A percentile compares a stretch with the other conserved stretches of the same genome.
These are phyloP conservation scores for Acidomyces sp. DNA, from an alignment of 495 filamentous ascomycete species.

Conservation along the genomic window DNA sequence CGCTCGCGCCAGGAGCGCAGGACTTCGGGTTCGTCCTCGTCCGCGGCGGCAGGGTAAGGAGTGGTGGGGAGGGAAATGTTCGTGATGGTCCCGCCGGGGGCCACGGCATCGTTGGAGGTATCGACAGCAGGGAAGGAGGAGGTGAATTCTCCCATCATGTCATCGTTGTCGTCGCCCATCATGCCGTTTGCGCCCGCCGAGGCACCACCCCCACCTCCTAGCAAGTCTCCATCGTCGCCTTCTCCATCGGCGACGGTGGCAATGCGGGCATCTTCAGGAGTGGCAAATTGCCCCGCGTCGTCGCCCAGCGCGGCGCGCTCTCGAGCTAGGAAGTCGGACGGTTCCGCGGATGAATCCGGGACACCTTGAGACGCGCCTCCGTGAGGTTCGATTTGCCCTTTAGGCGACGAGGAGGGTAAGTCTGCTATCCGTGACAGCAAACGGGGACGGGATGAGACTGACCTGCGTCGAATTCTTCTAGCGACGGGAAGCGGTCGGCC, in stretches of 20 bases:
- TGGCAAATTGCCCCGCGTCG: slow-evolving; percentile 81
- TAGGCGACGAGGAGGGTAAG: background rate
- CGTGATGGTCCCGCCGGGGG: slow-evolving; percentile 80
- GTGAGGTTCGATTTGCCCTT: slow-evolving; percentile 46
- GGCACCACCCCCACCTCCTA: slow-evolving; percentile 45
- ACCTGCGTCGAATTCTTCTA: slow-evolving; percentile 93
- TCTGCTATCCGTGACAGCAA: no score
- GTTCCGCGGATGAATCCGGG: slow-evolving; percentile 33
- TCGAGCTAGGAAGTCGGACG: slow-evolving; percentile 74
- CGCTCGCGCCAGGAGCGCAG: slow-evolving; percentile 87
- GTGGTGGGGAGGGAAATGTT: slow-evolving; percentile 46
- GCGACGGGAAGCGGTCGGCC: slow-evolving; percentile 91
- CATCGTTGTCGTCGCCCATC: slow-evolving; percentile 29
- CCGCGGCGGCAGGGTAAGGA: slow-evolving; percentile 25
- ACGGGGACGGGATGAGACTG: slow-evolving; percentile 33
- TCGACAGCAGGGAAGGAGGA: slow-evolving; percentile 77
- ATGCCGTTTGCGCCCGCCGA: slow-evolving; percentile 18
- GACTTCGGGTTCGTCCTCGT: slow-evolving; percentile 60
- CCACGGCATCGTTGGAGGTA: slow-evolving; percentile 73
- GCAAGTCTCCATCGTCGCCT: slow-evolving; percentile 52
- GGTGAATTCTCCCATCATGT: slow-evolving; percentile 64
- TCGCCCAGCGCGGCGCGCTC: slow-evolving; percentile 83
- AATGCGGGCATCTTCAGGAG: slow-evolving; percentile 54
- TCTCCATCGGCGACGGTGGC: slow-evolving; percentile 49
- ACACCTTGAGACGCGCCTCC: slow-evolving; percentile 30